These are phyloP conservation scores for Crucihimalaya himalaica DNA, from an alignment of 345 rosid species.

Conservation along the genomic window DNA sequence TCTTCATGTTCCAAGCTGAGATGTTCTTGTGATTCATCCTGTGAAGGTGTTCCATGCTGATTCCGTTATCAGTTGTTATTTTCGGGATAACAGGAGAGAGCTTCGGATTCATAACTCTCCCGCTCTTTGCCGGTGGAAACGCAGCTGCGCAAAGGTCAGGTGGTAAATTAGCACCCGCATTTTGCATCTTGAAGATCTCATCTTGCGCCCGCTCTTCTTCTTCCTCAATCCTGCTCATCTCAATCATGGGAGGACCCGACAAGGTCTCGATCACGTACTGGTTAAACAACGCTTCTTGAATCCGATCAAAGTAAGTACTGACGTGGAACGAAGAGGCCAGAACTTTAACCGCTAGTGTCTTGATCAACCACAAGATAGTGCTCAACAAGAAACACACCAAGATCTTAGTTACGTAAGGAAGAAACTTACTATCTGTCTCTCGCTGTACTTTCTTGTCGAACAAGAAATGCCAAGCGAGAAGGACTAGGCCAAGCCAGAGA, in stretches of 20 bases:
- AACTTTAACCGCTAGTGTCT: constrained; percentile 80
- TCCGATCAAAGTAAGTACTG: constrained; percentile 87
- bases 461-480: constrained; percentile 71
- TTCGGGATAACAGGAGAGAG: constrained; percentile 41
- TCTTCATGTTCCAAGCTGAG: constrained; percentile 99
- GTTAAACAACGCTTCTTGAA: constrained; percentile 76
- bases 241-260: constrained; percentile 76
- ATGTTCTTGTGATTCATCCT: constrained; percentile 71
- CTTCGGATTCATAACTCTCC: constrained; percentile 45
- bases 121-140: constrained; percentile 49
- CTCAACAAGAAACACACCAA: constrained; percentile 68
- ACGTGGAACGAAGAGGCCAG: constrained; percentile 91
- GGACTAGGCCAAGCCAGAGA: constrained; percentile 72
- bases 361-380: constrained; percentile 74
- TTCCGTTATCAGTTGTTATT: constrained; percentile 41
- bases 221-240: constrained; percentile 50
- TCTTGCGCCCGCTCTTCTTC: constrained; percentile 53
- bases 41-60: constrained; percentile 66
- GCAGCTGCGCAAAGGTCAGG: constrained; percentile 58
- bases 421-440: constrained; percentile 39
- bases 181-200: constrained; percentile 56
- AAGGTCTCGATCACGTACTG: constrained; percentile 84
- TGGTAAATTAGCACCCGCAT: constrained; percentile 62
- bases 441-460: constrained; percentile 58
- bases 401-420: constrained; percentile 61